Conservation (phyloP, 208 protist genomes). For the Sergeia podlipaevii region DNA sequence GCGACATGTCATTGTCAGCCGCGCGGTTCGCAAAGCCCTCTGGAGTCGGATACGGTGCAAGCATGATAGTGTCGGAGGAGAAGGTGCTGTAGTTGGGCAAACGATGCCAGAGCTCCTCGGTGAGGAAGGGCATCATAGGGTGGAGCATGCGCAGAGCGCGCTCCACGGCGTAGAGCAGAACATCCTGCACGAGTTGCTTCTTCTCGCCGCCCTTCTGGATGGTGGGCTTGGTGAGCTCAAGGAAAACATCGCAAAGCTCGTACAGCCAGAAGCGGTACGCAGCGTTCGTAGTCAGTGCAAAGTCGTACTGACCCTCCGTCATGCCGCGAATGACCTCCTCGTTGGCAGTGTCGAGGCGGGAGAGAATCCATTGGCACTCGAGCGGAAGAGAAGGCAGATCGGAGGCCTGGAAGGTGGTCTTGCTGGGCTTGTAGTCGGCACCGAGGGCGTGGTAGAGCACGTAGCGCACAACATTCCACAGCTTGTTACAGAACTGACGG, state of each 20-base stretch:
- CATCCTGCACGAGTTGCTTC: slow-evolving; percentile 86
- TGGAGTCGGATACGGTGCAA: slow-evolving; percentile 73
- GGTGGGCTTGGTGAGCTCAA: slow-evolving; percentile 93
- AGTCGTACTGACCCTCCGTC: slow-evolving; percentile 87
- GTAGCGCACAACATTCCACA: slow-evolving; percentile 98
- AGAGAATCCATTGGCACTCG: slow-evolving; percentile 97
- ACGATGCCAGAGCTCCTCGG: slow-evolving; percentile 99
- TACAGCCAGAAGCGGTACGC: slow-evolving; percentile 97
- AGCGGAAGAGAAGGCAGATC: slow-evolving; percentile 58
- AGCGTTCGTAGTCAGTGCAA: slow-evolving; percentile 87
- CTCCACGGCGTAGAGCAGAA: slow-evolving; percentile 92
- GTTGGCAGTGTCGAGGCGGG: slow-evolving; percentile 83
- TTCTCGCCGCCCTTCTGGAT: slow-evolving; percentile 73
- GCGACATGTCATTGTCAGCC: slow-evolving; percentile 78
- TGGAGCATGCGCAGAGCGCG: slow-evolving; percentile 95
- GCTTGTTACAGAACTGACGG: slow-evolving; percentile 99
- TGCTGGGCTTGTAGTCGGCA: slow-evolving; percentile 62
- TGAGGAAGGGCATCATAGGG: slow-evolving; percentile 99
- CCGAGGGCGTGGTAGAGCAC: slow-evolving; percentile 91
- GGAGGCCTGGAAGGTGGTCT: slow-evolving; percentile 31
- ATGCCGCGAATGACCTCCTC: slow-evolving; percentile 62
- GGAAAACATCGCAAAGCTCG: slow-evolving; percentile 98
- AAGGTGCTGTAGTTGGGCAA: slow-evolving; percentile 86
- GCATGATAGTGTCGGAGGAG: slow-evolving; percentile 81
- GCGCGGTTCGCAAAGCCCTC: slow-evolving; percentile 54